Conservation (phyloP, 352 stramenopile species). For the Peronospora destructor region DNA sequence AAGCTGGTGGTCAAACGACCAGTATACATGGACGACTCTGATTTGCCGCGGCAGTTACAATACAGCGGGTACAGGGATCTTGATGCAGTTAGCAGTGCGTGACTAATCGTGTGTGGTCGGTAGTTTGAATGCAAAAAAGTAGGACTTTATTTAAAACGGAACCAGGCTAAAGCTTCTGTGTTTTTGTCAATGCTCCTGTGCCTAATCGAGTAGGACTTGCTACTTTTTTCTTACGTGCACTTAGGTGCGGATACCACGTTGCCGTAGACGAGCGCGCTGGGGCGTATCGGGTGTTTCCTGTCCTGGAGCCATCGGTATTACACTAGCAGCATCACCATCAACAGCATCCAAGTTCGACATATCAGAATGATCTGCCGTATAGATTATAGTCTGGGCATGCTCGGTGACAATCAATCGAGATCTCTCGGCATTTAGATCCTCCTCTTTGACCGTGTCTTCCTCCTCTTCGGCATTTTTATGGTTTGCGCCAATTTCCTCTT, state of each 20-base stretch:
- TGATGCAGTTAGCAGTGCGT: constrained; percentile 22
- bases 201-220: constrained; percentile 8
- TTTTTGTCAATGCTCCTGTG: no score
- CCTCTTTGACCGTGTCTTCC: constrained; percentile 5
- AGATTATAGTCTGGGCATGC: constrained; percentile 1
- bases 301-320: constrained; percentile 1
- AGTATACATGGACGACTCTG: constrained; percentile 4
- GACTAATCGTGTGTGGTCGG: constrained; percentile 8
- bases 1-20: constrained; percentile 78
- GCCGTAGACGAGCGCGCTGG: constrained; percentile 12
- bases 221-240: neutral
- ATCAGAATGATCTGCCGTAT: constrained; percentile 6
- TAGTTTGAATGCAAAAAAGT: constrained; percentile 17
- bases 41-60: constrained; percentile 7
- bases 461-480: constrained; percentile 10
- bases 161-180: constrained; percentile 4
- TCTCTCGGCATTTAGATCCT: neutral
- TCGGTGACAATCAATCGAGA: constrained; percentile 4
- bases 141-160: constrained; percentile 17
- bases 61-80: constrained; percentile 29
- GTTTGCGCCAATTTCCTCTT: constrained; percentile 8
- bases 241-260: constrained; percentile 13
- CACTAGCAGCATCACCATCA: constrained; percentile 1
- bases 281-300: constrained; percentile 18
- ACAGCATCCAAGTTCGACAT: constrained; percentile 11